These are phyloP conservation scores for Phanerodontia chrysosporium DNA, from an alignment of 768 basidiomycete species.

Conservation along the genomic window DNA sequence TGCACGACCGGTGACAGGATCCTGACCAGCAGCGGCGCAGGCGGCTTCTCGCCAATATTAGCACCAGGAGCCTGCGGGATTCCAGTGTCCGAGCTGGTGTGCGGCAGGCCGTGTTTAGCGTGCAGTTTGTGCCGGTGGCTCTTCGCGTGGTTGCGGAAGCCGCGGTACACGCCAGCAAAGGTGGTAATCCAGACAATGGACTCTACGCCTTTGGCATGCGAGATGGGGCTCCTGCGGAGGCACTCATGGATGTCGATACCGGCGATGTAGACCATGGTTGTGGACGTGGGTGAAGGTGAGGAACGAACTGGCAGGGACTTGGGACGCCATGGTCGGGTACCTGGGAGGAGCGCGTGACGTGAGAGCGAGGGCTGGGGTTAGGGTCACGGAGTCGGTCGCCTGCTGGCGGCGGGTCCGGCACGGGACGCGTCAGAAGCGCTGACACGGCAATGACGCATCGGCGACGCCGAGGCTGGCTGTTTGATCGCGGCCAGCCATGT, in stretches of 20 bases:
- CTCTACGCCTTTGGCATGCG: slow-evolving; percentile 22
- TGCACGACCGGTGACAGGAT: slow-evolving; percentile 27
- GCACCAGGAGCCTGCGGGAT: background rate
- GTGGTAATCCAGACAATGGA: slow-evolving; percentile 23
- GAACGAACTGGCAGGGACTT: background rate
- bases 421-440: background rate
- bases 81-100: background rate
- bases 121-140: background rate
- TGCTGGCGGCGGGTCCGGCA: background rate
- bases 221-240: slow-evolving; percentile 5
- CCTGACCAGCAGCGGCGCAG: slow-evolving; percentile 19
- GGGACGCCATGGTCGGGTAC: too few relatives aligned
- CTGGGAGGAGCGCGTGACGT: background rate
- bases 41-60: slow-evolving; percentile 6
- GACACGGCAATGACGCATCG: background rate
- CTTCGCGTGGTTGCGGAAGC: background rate
- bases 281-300: background rate
- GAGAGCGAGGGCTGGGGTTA: background rate
- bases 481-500: background rate
- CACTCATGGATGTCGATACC: slow-evolving; percentile 18
- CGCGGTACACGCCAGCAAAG: slow-evolving; percentile 20
- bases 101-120: background rate
- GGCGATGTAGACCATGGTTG: slow-evolving; percentile 20
- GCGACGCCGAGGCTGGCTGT: background rate
- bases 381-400: background rate